These are phyloP conservation scores for Trichoderma orchidacearum DNA, from an alignment of 495 filamentous ascomycete genomes.

Conservation along the genomic window DNA sequence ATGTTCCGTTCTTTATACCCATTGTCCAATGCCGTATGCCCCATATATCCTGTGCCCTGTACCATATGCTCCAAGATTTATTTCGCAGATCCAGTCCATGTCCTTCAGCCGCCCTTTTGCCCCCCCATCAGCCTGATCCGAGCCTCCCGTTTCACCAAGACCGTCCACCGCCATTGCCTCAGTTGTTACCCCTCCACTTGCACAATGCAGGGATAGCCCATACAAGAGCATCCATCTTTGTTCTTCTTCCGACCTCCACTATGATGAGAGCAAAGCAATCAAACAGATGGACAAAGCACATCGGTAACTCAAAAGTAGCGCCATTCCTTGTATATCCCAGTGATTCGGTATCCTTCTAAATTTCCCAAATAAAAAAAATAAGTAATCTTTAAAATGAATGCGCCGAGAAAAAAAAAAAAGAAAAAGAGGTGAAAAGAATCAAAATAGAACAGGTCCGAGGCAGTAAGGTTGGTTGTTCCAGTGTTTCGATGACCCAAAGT, in stretches of 20 bases:
- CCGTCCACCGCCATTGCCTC: no score
- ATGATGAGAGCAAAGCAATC: no score
- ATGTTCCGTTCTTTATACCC: not conserved
- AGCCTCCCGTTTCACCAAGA: not conserved
- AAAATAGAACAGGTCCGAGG: no score
- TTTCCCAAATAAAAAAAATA: not conserved
- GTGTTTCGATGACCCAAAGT: no score
- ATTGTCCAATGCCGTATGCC: not conserved
- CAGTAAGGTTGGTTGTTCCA: no score
- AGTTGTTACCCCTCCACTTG: no score
- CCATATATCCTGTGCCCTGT: not conserved
- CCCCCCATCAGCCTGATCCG: not conserved
- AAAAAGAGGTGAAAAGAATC: not conserved
- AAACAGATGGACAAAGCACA: no score
- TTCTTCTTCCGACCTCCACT: no score
- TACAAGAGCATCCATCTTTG: no score
- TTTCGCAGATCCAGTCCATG: not conserved
- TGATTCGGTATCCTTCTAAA: not conserved
- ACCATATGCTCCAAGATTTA: not conserved
- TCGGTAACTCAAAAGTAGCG: not conserved
- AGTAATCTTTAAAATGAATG: not conserved
- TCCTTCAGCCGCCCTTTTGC: not conserved
- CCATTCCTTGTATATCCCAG: not conserved
- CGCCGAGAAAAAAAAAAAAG: not conserved
- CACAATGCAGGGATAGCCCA: not conserved